A percentile compares a stretch with the other conserved stretches of the same genome.
These are phyloP conservation scores for Ilex aquifolium DNA, from an alignment of 257 asterid species.

Conservation along the genomic window DNA sequence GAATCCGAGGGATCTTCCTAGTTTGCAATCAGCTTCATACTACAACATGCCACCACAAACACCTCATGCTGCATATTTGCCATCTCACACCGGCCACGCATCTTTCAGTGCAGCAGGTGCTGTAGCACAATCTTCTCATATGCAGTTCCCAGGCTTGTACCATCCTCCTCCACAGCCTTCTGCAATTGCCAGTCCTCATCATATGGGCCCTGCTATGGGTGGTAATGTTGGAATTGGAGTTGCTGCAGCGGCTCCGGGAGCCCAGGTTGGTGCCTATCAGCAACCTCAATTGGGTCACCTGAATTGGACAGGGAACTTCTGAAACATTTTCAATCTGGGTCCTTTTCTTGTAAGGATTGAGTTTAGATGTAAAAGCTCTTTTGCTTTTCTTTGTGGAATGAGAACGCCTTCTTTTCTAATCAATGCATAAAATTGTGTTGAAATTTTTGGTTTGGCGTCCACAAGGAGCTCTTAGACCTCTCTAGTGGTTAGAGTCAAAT, in stretches of 20 bases:
- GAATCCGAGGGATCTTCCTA: slow-evolving; percentile 67
- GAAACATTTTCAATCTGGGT: slow-evolving; percentile 32
- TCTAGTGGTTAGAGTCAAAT: no score
- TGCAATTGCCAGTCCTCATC: slow-evolving; percentile 76
- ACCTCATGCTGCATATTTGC: slow-evolving; percentile 74
- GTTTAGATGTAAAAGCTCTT: no score
- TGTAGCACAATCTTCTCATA: slow-evolving; percentile 73
- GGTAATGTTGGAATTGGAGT: slow-evolving; percentile 79
- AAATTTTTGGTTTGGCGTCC: no score
- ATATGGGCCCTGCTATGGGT: slow-evolving; percentile 63
- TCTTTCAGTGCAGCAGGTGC: slow-evolving; percentile 69
- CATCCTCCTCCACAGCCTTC: slow-evolving; percentile 39
- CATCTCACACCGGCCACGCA: slow-evolving; percentile 78
- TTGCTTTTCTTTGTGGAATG: no score
- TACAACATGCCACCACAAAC: slow-evolving; percentile 84
- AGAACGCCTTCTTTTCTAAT: no score
- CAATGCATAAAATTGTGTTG: no score
- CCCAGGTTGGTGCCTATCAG: slow-evolving; percentile 84
- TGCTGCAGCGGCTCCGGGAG: slow-evolving; percentile 74
- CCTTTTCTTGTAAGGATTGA: slow-evolving; percentile 16
- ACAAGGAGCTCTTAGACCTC: no score
- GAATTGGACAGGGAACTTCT: slow-evolving; percentile 81
- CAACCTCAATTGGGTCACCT: slow-evolving; percentile 87
- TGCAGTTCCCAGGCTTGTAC: slow-evolving; percentile 87
- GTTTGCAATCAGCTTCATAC: slow-evolving; percentile 70